Percentiles rank a stretch among this genome's conserved stretches.
Evolutionary conservation across 1,139 yeast genomes (phyloP).

Genomic region (Wickerhamomyces sp.): DNA sequence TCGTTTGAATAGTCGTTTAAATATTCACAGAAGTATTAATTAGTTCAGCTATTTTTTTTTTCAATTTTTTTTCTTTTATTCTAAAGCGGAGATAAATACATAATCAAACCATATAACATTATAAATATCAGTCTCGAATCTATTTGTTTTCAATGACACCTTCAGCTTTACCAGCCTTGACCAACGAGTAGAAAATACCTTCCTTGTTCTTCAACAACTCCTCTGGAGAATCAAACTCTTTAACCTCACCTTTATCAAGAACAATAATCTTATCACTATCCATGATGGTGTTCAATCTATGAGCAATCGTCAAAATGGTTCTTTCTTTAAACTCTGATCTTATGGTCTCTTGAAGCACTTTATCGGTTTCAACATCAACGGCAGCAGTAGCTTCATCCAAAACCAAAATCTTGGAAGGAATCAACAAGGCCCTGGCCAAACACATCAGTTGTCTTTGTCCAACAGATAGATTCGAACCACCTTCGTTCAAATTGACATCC

Average conservation of each 20-base stretch:
- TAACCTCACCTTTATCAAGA: conserved; percentile 76
- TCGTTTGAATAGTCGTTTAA: no score
- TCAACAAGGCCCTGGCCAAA: conserved; percentile 79
- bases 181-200: conserved; percentile 69
- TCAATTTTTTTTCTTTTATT: no score
- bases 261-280: conserved; percentile 89
- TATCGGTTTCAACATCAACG: conserved; percentile 93
- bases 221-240: conserved; percentile 81
- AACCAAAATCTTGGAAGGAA: conserved; percentile 72
- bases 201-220: conserved; percentile 59
- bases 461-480: conserved; percentile 82
- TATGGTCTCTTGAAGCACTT: conserved; percentile 80
- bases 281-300: conserved; percentile 86
- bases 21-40: no score
- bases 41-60: no score
- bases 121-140: no score
- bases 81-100: no score
- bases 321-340: conserved; percentile 80
- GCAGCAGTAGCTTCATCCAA: conserved; percentile 98
- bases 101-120: no score
- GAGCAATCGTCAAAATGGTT: conserved; percentile 93
- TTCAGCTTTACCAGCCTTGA: conserved; percentile 17
- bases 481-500: conserved; percentile 65
- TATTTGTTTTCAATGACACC: no score
- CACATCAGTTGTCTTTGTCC: conserved; percentile 94